Evolutionary conservation across 2,329 filamentous ascomycete genomes (phyloP).

Genomic region (Trichoderma citrinoviride): DNA sequence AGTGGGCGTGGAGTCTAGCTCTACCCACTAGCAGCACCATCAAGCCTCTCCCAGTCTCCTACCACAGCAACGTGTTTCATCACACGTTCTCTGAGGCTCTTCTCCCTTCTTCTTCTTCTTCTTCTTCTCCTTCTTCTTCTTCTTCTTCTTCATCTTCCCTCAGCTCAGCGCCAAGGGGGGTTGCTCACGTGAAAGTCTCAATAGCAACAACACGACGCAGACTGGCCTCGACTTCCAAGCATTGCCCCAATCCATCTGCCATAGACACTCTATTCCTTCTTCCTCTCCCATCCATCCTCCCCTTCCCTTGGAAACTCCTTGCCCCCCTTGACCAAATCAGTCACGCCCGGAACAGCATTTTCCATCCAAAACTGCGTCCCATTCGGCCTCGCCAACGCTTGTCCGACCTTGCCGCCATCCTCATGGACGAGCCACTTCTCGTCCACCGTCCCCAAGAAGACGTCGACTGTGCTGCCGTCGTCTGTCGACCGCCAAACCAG

Average conservation of each 20-base stretch:
- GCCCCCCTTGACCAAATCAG: conserved; percentile 6
- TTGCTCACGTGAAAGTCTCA: too few species aligned
- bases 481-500: conserved; percentile 7
- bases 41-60: not conserved
- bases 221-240: too few species aligned
- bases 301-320: conserved; percentile 1
- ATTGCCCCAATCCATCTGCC: too few species aligned
- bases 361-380: conserved; percentile 20
- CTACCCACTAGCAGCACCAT: not conserved
- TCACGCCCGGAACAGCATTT: not conserved
- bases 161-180: too few species aligned
- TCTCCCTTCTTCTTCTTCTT: too few species aligned
- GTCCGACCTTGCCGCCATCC: conserved; percentile 9
- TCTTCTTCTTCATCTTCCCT: too few species aligned
- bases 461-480: conserved; percentile 5
- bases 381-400: not conserved
- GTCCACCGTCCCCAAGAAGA: conserved; percentile 5
- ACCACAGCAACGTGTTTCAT: not conserved
- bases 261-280: not conserved
- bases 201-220: too few species aligned
- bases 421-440: conserved; percentile 13
- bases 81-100: not conserved
- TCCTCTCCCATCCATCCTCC: conserved; percentile 14
- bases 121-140: too few species aligned
- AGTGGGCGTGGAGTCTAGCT: not conserved